phyloP scores from a whole-genome alignment of 192 early-diverging fungal genomes.

The Coemansia sp. region DNA sequence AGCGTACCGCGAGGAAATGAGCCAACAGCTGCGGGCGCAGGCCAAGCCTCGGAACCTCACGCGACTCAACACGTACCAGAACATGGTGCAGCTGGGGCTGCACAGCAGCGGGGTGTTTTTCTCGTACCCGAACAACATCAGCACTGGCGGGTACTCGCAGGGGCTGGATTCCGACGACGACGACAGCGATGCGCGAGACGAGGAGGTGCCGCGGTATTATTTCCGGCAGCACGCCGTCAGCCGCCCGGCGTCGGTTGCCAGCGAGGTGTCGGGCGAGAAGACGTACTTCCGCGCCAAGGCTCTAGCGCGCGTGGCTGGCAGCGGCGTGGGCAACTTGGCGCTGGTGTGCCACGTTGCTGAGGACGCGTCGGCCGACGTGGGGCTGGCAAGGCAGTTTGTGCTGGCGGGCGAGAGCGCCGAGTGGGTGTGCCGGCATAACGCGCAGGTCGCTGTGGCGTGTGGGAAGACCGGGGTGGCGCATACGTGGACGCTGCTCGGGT shows the following conservation, averaged over 20 bases:
- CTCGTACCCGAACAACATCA: slow-evolving; percentile 6
- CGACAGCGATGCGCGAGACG: slow-evolving; percentile 33
- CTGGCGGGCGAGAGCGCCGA: slow-evolving; percentile 22
- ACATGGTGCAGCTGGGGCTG: slow-evolving; percentile 39
- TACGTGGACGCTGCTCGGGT: slow-evolving; percentile 44
- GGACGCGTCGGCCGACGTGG: slow-evolving; percentile 28
- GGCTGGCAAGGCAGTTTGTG: slow-evolving; percentile 41
- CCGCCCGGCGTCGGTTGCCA: not conserved
- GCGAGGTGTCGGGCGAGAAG: slow-evolving; percentile 8
- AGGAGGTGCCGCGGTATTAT: slow-evolving; percentile 47
- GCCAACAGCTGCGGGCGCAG: slow-evolving; percentile 39
- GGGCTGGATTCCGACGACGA: slow-evolving; percentile 15
- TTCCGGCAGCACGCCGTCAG: slow-evolving; percentile 23
- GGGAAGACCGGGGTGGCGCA: slow-evolving; percentile 25
- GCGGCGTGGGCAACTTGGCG: slow-evolving; percentile 38
- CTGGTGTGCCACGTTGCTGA: slow-evolving; percentile 15
- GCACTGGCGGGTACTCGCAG: not conserved
- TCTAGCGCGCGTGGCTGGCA: not conserved
- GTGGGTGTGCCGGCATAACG: slow-evolving; percentile 46
- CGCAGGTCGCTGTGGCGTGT: slow-evolving; percentile 20
- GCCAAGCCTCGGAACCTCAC: slow-evolving; percentile 40
- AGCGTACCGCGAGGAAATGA: slow-evolving; percentile 36
- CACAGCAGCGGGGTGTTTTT: slow-evolving; percentile 36
- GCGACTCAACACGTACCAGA: slow-evolving; percentile 37
- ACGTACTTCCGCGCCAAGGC: slow-evolving; percentile 19